A percentile compares a stretch with the other conserved stretches of the same genome.
phyloP scores from a whole-genome alignment of 2,329 filamentous ascomycete genomes.

The Monilinia aucupariae region DNA sequence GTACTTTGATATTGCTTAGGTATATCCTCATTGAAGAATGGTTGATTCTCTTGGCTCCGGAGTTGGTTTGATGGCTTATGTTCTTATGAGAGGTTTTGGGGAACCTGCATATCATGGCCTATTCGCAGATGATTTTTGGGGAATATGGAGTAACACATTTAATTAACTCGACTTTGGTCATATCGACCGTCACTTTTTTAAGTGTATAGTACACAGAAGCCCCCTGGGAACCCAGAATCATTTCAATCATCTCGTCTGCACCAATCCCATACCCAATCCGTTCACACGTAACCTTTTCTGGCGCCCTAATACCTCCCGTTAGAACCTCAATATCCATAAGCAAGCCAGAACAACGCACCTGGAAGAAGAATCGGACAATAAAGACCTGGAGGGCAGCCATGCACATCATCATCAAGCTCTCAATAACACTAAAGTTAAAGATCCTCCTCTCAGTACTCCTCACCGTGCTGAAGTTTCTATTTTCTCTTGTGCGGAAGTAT shows the following conservation, averaged over 20 bases:
- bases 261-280: slow-evolving; percentile 7
- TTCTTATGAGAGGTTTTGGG: background rate
- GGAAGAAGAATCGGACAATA: slow-evolving; percentile 97
- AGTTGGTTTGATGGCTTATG: background rate
- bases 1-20: too few relatives aligned
- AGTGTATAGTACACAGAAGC: slow-evolving; percentile 17
- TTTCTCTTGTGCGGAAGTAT: slow-evolving; percentile 98
- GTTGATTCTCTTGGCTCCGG: too few relatives aligned
- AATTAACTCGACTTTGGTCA: slow-evolving; percentile 2
- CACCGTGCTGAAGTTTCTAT: slow-evolving; percentile 97
- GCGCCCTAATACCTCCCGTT: slow-evolving; percentile 46
- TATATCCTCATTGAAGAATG: too few relatives aligned
- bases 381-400: slow-evolving; percentile 98
- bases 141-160: background rate
- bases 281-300: slow-evolving; percentile 64
- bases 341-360: slow-evolving; percentile 46
- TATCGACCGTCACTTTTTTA: slow-evolving; percentile 3
- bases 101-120: background rate
- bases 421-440: slow-evolving; percentile 94
- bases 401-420: slow-evolving; percentile 82
- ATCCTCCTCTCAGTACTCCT: slow-evolving; percentile 92
- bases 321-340: background rate
- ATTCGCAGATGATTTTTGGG: background rate
- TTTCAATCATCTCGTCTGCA: slow-evolving; percentile 17
- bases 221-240: slow-evolving; percentile 10